A percentile compares a stretch with the other conserved stretches of the same genome.
phyloP scores from a whole-genome alignment of 192 early-diverging fungal genomes.

The Neocallimastix lanati region DNA sequence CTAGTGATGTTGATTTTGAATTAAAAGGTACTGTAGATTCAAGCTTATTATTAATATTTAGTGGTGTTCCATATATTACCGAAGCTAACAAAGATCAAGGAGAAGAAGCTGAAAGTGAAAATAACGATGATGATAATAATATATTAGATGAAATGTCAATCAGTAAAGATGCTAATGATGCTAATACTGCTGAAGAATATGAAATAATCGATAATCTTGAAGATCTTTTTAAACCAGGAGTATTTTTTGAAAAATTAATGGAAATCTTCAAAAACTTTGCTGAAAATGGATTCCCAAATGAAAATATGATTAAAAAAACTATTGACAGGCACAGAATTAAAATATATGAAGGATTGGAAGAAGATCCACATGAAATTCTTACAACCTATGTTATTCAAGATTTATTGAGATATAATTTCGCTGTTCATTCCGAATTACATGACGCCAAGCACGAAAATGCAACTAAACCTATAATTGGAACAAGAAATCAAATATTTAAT shows the following conservation, averaged over 20 bases:
- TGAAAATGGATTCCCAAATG: conserved; percentile 7
- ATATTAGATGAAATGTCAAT: conserved; percentile 9
- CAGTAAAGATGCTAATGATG: neutral
- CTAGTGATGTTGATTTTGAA: conserved; percentile 36
- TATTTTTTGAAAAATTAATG: conserved; percentile 26
- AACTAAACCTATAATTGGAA: conserved; percentile 14
- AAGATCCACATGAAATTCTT: conserved; percentile 37
- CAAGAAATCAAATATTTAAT: conserved; percentile 27
- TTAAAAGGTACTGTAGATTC: conserved; percentile 29
- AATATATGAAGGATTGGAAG: conserved; percentile 25
- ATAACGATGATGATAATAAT: conserved; percentile 6
- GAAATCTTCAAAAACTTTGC: conserved; percentile 34
- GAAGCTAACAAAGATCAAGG: neutral
- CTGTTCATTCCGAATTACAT: conserved; percentile 17
- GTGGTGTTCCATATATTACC: conserved; percentile 25
- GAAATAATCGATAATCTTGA: conserved; percentile 4
- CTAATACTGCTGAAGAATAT: neutral
- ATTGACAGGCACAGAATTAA: conserved; percentile 15
- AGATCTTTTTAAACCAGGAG: conserved; percentile 41
- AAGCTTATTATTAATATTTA: conserved; percentile 40
- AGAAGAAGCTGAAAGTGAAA: neutral
- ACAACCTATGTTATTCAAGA: conserved; percentile 28
- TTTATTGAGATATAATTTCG: conserved; percentile 32
- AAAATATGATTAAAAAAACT: neutral
- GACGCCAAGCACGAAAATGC: conserved; percentile 11